Evolutionary conservation across 1,284 basidiomycete species (phyloP).

Genomic region (Cutaneotrichosporon arboriforme): DNA sequence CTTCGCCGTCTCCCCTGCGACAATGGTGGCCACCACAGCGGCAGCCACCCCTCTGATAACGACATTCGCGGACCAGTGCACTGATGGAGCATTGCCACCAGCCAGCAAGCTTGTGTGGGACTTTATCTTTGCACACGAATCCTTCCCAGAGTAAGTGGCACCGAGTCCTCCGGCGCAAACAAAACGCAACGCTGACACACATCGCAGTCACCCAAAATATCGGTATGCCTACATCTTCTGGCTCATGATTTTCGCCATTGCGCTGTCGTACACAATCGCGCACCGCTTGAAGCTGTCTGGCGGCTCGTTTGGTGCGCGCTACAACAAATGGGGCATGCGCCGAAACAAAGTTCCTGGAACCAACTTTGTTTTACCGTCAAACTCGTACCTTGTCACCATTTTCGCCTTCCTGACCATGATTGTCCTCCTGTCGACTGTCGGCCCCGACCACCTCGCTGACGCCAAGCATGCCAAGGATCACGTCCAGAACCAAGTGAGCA

Average conservation of each 20-base stretch:
- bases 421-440: conserved; percentile 45
- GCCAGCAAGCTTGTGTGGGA: background rate
- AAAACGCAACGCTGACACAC: too few species aligned
- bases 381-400: conserved; percentile 56
- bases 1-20: too few species aligned
- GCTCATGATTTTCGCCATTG: conserved; percentile 35
- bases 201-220: conserved; percentile 22
- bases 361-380: conserved; percentile 57
- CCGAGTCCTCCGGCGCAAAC: too few species aligned
- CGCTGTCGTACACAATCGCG: conserved; percentile 30
- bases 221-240: conserved; percentile 45
- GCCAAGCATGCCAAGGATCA: background rate
- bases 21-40: too few species aligned
- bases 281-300: conserved; percentile 40
- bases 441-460: conserved; percentile 64
- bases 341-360: conserved; percentile 39
- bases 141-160: background rate
- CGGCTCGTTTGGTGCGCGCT: conserved; percentile 33
- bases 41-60: too few species aligned
- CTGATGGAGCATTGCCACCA: too few species aligned
- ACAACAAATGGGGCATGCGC: conserved; percentile 37
- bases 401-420: conserved; percentile 54
- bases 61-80: too few species aligned
- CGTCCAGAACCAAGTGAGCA: background rate
- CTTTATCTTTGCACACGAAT: background rate